Evolutionary conservation across 805 yeast genomes (phyloP), one percentile per base, ranked within the genome.

Genomic region (Yamadazyma kitorensis): DNA sequence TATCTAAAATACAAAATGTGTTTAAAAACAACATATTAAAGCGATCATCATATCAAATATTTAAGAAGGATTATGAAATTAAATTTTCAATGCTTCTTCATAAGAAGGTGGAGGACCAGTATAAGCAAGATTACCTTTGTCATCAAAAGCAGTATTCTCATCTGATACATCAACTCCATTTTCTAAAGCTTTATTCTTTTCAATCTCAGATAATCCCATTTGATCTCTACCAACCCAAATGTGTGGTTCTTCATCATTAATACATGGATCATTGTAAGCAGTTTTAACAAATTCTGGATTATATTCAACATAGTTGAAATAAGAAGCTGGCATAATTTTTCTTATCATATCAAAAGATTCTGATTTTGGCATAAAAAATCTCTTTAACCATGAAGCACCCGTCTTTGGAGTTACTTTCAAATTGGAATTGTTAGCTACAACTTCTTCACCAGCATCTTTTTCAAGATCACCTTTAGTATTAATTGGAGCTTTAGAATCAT

Each of bases 141-240:
- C 86, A 45, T 77, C 70, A 41, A 67, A 72, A 4, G 59, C 54
- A 5, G 93, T 80, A 45, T 74, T 68, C 12, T 65, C 78, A 50
- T 82, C 81, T 25, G 68, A 60, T 5, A 80, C 79, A 39, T 68
- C 68, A 16, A 81, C 74, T 17, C 68, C 70, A 30, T 67, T 67
- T 18, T 74, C 78, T n/a, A 68, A 57, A 9, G 84, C 78, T 43
- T 70, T 70, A 22, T 62, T 63, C 42, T 79, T 72, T 51, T 82
- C 80, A 37, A 72, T 68, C 31, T 72, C 71, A 12, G 85, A 72
- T 34, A 85, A 66, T 4, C 93, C 91, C 64, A 78, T 59, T 5
- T 72, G 63, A 56, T 85, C 94, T 45, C 64, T 72, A 27, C 83
- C 78, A 41, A 83, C 64, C 94, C 94, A 85, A 31, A 82, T 64